These are phyloP conservation scores for Auriscalpium orientale DNA, from an alignment of 768 basidiomycete species.

Conservation along the genomic window DNA sequence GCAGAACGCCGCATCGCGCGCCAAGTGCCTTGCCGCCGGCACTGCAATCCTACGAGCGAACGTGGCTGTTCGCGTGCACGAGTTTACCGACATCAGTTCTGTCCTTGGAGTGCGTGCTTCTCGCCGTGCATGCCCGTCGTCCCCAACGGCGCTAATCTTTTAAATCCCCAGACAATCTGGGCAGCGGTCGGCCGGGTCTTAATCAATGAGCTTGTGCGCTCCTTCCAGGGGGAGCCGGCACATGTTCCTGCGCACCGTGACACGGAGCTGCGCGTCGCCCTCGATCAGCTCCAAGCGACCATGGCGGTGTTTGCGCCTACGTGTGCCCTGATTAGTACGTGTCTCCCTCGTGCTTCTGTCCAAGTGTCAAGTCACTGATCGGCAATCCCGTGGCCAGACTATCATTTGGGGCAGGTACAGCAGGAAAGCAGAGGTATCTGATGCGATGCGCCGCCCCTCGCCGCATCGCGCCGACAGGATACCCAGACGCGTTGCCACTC, in stretches of 20 bases:
- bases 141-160: background rate
- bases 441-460: background rate
- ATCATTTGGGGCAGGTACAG: conserved; percentile 10
- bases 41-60: conserved; percentile 9
- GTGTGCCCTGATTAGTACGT: conserved; percentile 8
- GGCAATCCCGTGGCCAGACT: background rate
- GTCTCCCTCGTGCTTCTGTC: background rate
- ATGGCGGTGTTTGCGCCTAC: conserved; percentile 5
- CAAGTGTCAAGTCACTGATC: background rate
- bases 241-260: conserved; percentile 3
- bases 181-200: conserved; percentile 11
- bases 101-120: conserved; percentile 4
- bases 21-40: conserved; percentile 13
- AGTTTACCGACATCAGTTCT: background rate
- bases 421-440: conserved; percentile 1
- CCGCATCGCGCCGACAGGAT: background rate
- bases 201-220: conserved; percentile 13
- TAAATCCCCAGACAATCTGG: conserved; percentile 6
- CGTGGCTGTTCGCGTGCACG: background rate
- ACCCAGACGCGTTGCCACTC: background rate
- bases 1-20: conserved; percentile 12
- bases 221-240: conserved; percentile 2
- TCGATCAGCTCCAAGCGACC: conserved; percentile 9
- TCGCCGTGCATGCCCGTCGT: background rate
- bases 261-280: conserved; percentile 4